These are phyloP conservation scores for Rhodotorula sp. DNA, from an alignment of 1,284 basidiomycete genomes.

Conservation along the genomic window DNA sequence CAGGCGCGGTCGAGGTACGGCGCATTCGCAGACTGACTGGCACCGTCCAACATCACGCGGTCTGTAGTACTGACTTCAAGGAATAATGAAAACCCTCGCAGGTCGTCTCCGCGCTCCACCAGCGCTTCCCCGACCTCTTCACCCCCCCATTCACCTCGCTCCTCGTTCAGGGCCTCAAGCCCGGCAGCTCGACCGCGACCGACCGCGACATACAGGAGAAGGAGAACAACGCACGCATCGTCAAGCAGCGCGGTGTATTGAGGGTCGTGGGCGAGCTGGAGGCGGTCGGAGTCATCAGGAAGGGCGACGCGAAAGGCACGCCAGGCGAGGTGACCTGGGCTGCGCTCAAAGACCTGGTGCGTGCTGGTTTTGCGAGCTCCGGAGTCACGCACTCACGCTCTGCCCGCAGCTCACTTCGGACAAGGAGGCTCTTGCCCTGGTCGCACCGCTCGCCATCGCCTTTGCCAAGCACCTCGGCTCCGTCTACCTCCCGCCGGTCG, in stretches of 20 bases:
- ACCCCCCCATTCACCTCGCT: conserved; percentile 69
- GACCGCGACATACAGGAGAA: conserved; percentile 84
- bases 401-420: conserved; percentile 43
- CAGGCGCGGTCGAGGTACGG: conserved; percentile 85
- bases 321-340: conserved; percentile 45
- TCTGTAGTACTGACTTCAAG: background rate
- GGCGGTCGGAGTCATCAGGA: conserved; percentile 66
- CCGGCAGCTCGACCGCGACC: conserved; percentile 58
- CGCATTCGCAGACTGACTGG: no score
- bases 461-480: conserved; percentile 78
- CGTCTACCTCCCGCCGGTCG: conserved; percentile 73
- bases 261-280: conserved; percentile 88
- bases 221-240: conserved; percentile 78
- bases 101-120: conserved; percentile 86
- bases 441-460: conserved; percentile 44
- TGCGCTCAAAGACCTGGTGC: conserved; percentile 63
- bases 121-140: conserved; percentile 78
- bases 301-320: conserved; percentile 21
- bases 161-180: conserved; percentile 67
- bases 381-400: background rate
- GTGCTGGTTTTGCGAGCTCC: conserved; percentile 42
- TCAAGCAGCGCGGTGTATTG: conserved; percentile 79
- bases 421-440: conserved; percentile 44
- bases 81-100: conserved; percentile 49
- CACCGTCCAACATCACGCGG: no score